These are phyloP conservation scores for Boletus vinaceobasis DNA, from an alignment of 768 basidiomycete species.

Conservation along the genomic window DNA sequence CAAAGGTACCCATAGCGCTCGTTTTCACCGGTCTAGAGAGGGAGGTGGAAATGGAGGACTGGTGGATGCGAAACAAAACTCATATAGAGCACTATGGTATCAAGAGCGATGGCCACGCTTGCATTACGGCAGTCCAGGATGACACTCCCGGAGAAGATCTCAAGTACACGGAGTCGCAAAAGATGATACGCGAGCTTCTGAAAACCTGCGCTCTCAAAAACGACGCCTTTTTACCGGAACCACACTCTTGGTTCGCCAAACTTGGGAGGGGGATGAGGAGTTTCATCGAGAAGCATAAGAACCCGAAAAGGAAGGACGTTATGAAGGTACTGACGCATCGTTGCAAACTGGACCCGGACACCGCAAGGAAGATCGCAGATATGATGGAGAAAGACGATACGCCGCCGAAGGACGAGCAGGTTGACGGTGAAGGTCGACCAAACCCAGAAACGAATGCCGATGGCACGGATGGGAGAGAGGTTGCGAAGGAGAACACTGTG, in stretches of 20 bases:
- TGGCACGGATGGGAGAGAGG: not conserved
- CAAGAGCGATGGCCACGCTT: slow-evolving; percentile 30
- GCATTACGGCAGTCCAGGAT: slow-evolving; percentile 28
- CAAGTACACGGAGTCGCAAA: slow-evolving; percentile 24
- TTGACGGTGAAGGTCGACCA: not conserved
- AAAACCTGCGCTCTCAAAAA: slow-evolving; percentile 12
- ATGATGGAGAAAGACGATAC: slow-evolving; percentile 19
- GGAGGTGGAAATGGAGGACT: slow-evolving; percentile 31
- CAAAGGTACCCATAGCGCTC: slow-evolving; percentile 36
- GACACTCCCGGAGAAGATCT: slow-evolving; percentile 15
- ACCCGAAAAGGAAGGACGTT: slow-evolving; percentile 18
- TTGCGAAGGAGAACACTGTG: not conserved
- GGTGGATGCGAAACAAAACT: slow-evolving; percentile 31
- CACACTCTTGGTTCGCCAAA: slow-evolving; percentile 17
- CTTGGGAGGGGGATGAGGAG: slow-evolving; percentile 8
- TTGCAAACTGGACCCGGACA: slow-evolving; percentile 26
- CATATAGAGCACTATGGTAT: slow-evolving; percentile 25
- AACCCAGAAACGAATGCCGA: not conserved
- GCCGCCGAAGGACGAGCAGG: not conserved
- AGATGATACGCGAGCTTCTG: slow-evolving; percentile 19
- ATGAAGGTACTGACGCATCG: slow-evolving; percentile 20
- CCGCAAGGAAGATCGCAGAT: slow-evolving; percentile 20
- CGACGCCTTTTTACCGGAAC: slow-evolving; percentile 13
- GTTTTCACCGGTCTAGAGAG: slow-evolving; percentile 42
- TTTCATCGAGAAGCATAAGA: slow-evolving; percentile 13